A percentile compares a stretch with the other conserved stretches of the same genome.
These are phyloP conservation scores for Geotrichum citri-aurantii DNA, from an alignment of 1,139 yeast genomes.

Conservation along the genomic window DNA sequence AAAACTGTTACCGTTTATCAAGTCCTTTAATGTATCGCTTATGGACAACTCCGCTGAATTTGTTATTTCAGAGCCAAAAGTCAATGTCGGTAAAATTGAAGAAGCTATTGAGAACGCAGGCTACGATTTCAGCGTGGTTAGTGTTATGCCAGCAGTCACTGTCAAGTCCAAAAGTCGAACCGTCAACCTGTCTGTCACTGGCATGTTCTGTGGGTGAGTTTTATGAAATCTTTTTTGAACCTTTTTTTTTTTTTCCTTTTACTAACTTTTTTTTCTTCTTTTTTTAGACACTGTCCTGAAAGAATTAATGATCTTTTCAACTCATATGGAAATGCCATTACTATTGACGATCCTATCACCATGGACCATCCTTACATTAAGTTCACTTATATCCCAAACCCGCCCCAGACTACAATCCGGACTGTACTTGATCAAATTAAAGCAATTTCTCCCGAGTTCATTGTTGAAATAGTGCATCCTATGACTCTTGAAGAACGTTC, in stretches of 20 bases:
- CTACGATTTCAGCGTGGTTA: slow-evolving; percentile 47
- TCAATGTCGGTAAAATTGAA: slow-evolving; percentile 39
- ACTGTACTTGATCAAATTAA: slow-evolving; percentile 47
- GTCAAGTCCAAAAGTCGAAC: slow-evolving; percentile 41
- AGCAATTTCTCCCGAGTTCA: slow-evolving; percentile 44
- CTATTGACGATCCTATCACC: slow-evolving; percentile 52
- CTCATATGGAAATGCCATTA: slow-evolving; percentile 51
- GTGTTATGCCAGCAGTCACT: slow-evolving; percentile 21
- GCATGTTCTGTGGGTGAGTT: slow-evolving; percentile 55
- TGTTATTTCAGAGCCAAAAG: slow-evolving; percentile 36
- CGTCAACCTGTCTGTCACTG: slow-evolving; percentile 52
- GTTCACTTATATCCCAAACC: slow-evolving; percentile 58
- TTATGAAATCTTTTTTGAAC: neutral
- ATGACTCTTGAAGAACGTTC: slow-evolving; percentile 61
- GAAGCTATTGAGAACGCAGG: slow-evolving; percentile 60
- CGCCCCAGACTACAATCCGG: slow-evolving; percentile 48
- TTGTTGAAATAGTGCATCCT: slow-evolving; percentile 52
- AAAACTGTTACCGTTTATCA: slow-evolving; percentile 47
- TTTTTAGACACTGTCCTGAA: slow-evolving; percentile 53
- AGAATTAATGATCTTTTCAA: slow-evolving; percentile 46
- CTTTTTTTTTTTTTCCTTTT: neutral
- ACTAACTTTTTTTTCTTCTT: slow-evolving; percentile 14
- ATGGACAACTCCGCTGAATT: slow-evolving; percentile 59
- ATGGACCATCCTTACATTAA: slow-evolving; percentile 52
- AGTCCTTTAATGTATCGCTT: slow-evolving; percentile 49